phyloP scores from a whole-genome alignment of 306 rosid genomes.

The Citrullus amarus region DNA sequence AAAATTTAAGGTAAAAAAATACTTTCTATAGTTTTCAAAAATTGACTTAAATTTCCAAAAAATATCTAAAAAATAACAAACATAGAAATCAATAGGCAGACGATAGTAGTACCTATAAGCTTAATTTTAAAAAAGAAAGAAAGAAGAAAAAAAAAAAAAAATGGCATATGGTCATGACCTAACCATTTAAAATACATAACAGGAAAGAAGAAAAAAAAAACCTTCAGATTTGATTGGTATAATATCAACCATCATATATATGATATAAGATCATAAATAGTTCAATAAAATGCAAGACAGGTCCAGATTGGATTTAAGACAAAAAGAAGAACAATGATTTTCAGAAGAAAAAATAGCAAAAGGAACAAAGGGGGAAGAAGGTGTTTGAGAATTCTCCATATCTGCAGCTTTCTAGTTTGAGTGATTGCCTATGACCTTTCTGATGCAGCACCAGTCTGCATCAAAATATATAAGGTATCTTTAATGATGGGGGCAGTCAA shows the following conservation, averaged over 20 bases:
- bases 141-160: too few relatives aligned
- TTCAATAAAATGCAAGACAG: background rate
- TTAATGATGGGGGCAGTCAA: background rate
- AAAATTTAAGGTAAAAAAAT: too few relatives aligned
- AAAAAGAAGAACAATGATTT: background rate
- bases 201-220: background rate
- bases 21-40: too few relatives aligned
- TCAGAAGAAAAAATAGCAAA: background rate
- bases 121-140: too few relatives aligned
- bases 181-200: background rate
- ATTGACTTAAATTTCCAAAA: too few relatives aligned
- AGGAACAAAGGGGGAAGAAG: background rate
- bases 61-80: too few relatives aligned
- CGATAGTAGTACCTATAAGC: too few relatives aligned
- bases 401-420: background rate
- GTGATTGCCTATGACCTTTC: background rate
- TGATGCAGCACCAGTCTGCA: conserved; percentile 3
- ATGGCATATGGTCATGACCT: too few relatives aligned
- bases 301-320: background rate
- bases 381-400: background rate
- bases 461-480: background rate
- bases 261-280: background rate
- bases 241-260: background rate
- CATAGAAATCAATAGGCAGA: too few relatives aligned
- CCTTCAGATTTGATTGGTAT: background rate